Conservation (phyloP, 2,329 filamentous ascomycete genomes). For the Phyllosticta capitalensis region DNA sequence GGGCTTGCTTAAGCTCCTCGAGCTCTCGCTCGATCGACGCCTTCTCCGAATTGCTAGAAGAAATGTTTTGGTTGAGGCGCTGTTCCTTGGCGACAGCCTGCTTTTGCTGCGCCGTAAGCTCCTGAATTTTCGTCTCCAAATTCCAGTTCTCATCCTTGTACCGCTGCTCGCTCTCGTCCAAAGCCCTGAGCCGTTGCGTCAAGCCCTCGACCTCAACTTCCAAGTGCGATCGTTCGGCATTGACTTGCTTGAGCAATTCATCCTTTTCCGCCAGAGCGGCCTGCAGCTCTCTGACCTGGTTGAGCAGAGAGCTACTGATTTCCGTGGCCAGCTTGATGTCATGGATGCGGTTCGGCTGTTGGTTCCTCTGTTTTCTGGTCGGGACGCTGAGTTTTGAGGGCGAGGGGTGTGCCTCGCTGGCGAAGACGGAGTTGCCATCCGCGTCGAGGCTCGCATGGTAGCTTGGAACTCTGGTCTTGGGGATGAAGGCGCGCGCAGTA, state of each 20-base stretch:
- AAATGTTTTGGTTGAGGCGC: slow-evolving; percentile 65
- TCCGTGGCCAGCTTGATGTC: slow-evolving; percentile 98
- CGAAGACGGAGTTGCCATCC: slow-evolving; percentile 45
- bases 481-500: slow-evolving; percentile 79
- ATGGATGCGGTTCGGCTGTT: slow-evolving; percentile 77
- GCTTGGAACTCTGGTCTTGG: slow-evolving; percentile 67
- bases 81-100: slow-evolving; percentile 76
- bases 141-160: slow-evolving; percentile 99
- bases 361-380: slow-evolving; percentile 72
- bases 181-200: slow-evolving; percentile 65
- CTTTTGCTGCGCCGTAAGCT: slow-evolving; percentile 62
- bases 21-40: slow-evolving; percentile 70
- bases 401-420: slow-evolving; percentile 73
- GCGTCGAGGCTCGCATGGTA: slow-evolving; percentile 21
- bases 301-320: slow-evolving; percentile 86
- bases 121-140: slow-evolving; percentile 84
- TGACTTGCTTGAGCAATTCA: slow-evolving; percentile 67
- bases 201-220: slow-evolving; percentile 75
- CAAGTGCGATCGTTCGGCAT: slow-evolving; percentile 65
- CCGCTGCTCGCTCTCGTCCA: slow-evolving; percentile 89
- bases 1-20: slow-evolving; percentile 74
- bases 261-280: slow-evolving; percentile 77
- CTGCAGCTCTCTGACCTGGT: slow-evolving; percentile 89
- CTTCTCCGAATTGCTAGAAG: slow-evolving; percentile 63
- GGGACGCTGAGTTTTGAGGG: slow-evolving; percentile 84